Conservation (phyloP, 345 rosid species). For the Ailanthus altissimus region DNA sequence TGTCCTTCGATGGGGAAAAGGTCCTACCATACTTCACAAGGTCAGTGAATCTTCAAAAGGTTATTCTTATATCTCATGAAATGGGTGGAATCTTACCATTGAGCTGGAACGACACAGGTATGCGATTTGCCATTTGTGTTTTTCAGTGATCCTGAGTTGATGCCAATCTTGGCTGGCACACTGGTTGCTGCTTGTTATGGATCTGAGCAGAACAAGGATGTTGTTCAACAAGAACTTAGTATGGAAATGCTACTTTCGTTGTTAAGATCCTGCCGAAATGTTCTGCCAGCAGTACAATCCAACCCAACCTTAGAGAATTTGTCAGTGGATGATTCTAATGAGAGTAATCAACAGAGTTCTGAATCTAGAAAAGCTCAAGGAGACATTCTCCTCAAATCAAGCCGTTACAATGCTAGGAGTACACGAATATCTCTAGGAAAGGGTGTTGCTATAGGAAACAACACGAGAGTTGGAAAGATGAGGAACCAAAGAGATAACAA, state of each 20-base stretch:
- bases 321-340: constrained; percentile 37
- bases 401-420: constrained; percentile 40
- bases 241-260: constrained; percentile 68
- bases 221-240: constrained; percentile 70
- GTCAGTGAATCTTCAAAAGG: constrained; percentile 33
- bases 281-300: constrained; percentile 26
- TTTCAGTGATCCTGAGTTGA: constrained; percentile 71
- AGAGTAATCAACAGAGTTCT: constrained; percentile 40
- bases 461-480: constrained; percentile 41
- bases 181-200: constrained; percentile 71
- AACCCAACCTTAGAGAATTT: constrained; percentile 33
- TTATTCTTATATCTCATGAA: constrained; percentile 9
- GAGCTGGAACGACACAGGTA: constrained; percentile 45
- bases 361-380: constrained; percentile 45
- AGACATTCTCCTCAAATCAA: constrained; percentile 36
- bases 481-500: constrained; percentile 55
- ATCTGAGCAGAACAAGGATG: constrained; percentile 65
- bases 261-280: constrained; percentile 64
- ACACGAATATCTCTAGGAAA: constrained; percentile 34
- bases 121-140: constrained; percentile 78
- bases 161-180: constrained; percentile 64
- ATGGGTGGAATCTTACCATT: constrained; percentile 25
- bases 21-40: constrained; percentile 84
- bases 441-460: constrained; percentile 38
- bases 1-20: constrained; percentile 79